phyloP scores from a whole-genome alignment of 2,329 filamentous ascomycete genomes.

The Thyridium curvatum region DNA sequence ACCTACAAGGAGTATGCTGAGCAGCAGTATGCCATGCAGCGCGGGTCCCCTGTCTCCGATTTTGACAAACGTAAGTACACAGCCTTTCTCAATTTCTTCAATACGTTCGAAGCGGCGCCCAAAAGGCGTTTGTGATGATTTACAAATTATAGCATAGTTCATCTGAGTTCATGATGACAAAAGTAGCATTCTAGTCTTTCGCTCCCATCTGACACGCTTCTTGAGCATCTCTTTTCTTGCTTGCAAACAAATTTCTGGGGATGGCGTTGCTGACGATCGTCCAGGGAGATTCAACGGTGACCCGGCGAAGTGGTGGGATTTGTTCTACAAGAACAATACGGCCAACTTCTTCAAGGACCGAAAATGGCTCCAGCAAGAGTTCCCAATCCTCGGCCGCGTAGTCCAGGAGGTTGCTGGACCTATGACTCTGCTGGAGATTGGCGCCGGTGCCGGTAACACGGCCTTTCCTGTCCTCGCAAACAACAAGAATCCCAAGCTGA shows the following conservation, averaged over 20 bases:
- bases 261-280: conserved; percentile 29
- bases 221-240: conserved; percentile 2
- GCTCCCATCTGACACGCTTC: conserved; percentile 59
- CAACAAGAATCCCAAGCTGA: conserved; percentile 77
- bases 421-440: conserved; percentile 76
- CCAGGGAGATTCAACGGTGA: conserved; percentile 77
- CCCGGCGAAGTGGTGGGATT: conserved; percentile 95
- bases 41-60: conserved; percentile 79
- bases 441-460: conserved; percentile 92
- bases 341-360: conserved; percentile 98
- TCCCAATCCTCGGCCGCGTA: conserved; percentile 76
- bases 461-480: conserved; percentile 83
- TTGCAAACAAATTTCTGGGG: conserved; percentile 3
- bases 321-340: conserved; percentile 97
- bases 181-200: conserved; percentile 57
- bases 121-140: conserved; percentile 30
- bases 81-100: not conserved
- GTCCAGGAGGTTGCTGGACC: conserved; percentile 64
- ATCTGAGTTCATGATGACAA: conserved; percentile 64
- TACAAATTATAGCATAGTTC: conserved; percentile 63
- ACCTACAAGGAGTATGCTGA: conserved; percentile 81
- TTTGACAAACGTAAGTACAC: conserved; percentile 75
- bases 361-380: conserved; percentile 96
- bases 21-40: conserved; percentile 78
- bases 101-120: not conserved